phyloP scores from a whole-genome alignment of 148 eudicot species.

The Rhododendron williamsianum region DNA sequence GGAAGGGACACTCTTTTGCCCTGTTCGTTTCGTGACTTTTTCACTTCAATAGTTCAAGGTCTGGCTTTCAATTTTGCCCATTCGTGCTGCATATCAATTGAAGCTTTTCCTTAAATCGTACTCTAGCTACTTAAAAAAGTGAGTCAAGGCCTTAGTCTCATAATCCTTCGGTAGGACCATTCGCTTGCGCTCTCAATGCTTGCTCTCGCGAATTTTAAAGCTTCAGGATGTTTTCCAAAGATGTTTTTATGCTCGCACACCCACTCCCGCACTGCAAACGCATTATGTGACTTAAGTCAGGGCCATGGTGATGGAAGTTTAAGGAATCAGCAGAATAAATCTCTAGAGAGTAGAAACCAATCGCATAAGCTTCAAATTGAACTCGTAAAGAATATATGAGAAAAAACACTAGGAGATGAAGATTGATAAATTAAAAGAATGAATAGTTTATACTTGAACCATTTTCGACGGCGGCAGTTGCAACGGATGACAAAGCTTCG shows the following conservation, averaged over 20 bases:
- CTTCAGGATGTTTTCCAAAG: neutral
- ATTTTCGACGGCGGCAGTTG: neutral
- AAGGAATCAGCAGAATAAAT: neutral
- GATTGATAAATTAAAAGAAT: neutral
- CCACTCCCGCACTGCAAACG: neutral
- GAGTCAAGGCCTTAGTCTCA: neutral
- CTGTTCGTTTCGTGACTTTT: neutral
- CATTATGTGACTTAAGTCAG: neutral
- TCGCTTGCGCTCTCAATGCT: neutral
- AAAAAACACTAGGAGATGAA: neutral
- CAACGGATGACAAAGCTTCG: slow-evolving; percentile 11
- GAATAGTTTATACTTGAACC: slow-evolving; percentile 1
- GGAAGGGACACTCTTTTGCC: neutral
- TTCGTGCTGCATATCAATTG: neutral
- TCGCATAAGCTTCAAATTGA: neutral
- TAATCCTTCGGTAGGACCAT: neutral
- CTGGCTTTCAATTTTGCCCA: neutral
- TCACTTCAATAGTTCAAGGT: neutral
- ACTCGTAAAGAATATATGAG: neutral
- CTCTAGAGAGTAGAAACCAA: neutral
- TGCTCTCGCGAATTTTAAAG: neutral
- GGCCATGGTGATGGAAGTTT: neutral
- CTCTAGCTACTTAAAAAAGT: neutral
- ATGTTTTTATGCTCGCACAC: neutral
- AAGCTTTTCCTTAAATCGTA: neutral